These are phyloP conservation scores for Debaryomyces coudertii DNA, from an alignment of 1,139 yeast genomes.

Conservation along the genomic window DNA sequence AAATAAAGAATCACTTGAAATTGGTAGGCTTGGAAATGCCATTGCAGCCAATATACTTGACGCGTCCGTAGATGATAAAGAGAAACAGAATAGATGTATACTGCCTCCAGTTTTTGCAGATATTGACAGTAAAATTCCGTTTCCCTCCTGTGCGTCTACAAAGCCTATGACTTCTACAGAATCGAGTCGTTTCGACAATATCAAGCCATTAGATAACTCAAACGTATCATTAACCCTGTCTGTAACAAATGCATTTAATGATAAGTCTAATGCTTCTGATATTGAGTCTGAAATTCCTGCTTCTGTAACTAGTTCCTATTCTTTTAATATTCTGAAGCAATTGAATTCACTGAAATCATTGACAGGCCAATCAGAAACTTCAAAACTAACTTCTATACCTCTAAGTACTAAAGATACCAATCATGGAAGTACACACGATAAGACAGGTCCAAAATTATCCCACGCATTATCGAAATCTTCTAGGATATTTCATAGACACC, in stretches of 20 bases:
- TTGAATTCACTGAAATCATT: not conserved
- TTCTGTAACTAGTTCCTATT: slow-evolving; percentile 8
- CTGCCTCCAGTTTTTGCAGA: slow-evolving; percentile 27
- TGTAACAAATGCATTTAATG: not conserved
- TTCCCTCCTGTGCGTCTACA: slow-evolving; percentile 4
- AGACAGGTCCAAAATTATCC: slow-evolving; percentile 26
- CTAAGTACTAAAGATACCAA: slow-evolving; percentile 9
- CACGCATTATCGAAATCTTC: slow-evolving; percentile 37
- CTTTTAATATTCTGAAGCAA: slow-evolving; percentile 6
- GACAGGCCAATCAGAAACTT: slow-evolving; percentile 8
- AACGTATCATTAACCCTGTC: not conserved
- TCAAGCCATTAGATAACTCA: not conserved
- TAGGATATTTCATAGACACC: slow-evolving; percentile 34
- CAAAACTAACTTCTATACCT: slow-evolving; percentile 10
- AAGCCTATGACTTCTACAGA: slow-evolving; percentile 4
- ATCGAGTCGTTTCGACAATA: not conserved
- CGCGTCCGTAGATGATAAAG: slow-evolving; percentile 9
- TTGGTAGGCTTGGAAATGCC: slow-evolving; percentile 32
- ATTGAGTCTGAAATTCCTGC: slow-evolving; percentile 8
- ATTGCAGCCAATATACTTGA: slow-evolving; percentile 25
- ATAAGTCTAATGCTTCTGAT: not conserved
- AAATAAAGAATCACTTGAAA: slow-evolving; percentile 14
- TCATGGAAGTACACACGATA: slow-evolving; percentile 8
- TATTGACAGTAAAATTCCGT: slow-evolving; percentile 5
- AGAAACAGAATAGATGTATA: slow-evolving; percentile 19